Percentiles rank a stretch among this genome's conserved stretches.
These are phyloP conservation scores for Gymnopus androsaceus DNA, from an alignment of 1,284 basidiomycete genomes.

Conservation along the genomic window DNA sequence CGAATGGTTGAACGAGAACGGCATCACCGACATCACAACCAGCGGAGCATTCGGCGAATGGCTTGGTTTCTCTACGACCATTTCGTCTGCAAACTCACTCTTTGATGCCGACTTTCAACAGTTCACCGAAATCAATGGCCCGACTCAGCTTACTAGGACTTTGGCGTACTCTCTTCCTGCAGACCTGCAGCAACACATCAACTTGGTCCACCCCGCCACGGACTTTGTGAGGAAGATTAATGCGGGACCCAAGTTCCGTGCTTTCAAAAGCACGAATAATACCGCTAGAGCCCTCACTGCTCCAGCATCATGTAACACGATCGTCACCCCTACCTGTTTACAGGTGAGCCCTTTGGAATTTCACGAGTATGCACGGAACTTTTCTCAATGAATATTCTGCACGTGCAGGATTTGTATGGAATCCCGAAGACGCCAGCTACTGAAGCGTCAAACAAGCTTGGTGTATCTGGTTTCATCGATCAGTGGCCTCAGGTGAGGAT, in stretches of 20 bases:
- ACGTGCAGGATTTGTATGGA: conserved; percentile 33
- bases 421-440: conserved; percentile 34
- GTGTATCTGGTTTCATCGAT: conserved; percentile 35
- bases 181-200: conserved; percentile 37
- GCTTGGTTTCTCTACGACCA: conserved; percentile 39
- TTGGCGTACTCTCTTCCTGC: conserved; percentile 44
- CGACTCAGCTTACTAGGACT: conserved; percentile 35
- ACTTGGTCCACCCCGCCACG: conserved; percentile 44
- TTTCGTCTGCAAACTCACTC: conserved; percentile 39
- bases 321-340: conserved; percentile 31
- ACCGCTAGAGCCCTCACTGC: conserved; percentile 22
- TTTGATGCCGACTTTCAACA: conserved; percentile 40
- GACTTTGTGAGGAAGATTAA: conserved; percentile 20
- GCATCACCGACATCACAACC: conserved; percentile 30
- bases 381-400: no score
- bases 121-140: conserved; percentile 37
- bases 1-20: conserved; percentile 39
- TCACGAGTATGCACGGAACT: no score
- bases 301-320: conserved; percentile 21
- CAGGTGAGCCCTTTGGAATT: no score
- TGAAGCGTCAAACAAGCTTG: conserved; percentile 28
- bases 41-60: conserved; percentile 42
- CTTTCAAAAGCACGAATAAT: conserved; percentile 11
- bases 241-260: conserved; percentile 19
- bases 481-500: conserved; percentile 25